Conservation (phyloP, 805 yeast genomes). For the Wickerhamomyces ciferrii region DNA sequence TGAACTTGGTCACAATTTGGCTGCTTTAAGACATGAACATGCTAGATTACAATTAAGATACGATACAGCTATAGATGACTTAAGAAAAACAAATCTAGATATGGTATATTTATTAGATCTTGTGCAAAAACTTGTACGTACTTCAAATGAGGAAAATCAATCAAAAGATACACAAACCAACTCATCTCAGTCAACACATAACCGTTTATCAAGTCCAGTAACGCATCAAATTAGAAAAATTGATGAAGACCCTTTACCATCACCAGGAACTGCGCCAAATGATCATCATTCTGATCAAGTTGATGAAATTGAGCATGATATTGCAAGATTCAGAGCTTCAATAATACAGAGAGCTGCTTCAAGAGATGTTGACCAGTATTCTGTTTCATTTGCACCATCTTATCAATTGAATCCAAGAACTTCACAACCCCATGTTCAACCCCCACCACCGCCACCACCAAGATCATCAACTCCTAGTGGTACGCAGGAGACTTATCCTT, state of each 20-base stretch:
- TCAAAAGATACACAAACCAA: constrained; percentile 4
- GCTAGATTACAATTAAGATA: constrained; percentile 37
- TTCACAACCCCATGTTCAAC: neutral
- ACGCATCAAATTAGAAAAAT: constrained; percentile 1
- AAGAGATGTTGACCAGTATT: constrained; percentile 18
- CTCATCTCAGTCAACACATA: constrained; percentile 1
- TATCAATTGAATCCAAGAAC: constrained; percentile 13
- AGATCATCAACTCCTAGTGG: constrained; percentile 1
- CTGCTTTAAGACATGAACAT: constrained; percentile 36
- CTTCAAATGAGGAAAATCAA: constrained; percentile 5
- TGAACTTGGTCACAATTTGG: constrained; percentile 34
- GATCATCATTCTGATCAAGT: constrained; percentile 6
- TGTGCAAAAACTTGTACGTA: constrained; percentile 25
- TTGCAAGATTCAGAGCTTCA: constrained; percentile 19
- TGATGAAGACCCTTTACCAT: constrained; percentile 10
- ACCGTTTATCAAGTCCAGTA: constrained; percentile 7
- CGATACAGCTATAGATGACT: constrained; percentile 42
- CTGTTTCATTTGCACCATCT: constrained; percentile 19
- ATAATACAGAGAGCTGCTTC: constrained; percentile 21
- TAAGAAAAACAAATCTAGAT: constrained; percentile 46
- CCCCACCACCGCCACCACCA: constrained; percentile 8
- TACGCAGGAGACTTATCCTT: neutral
- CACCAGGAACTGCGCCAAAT: constrained; percentile 14
- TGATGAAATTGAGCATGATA: constrained; percentile 15
- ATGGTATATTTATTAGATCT: constrained; percentile 46